These are phyloP conservation scores for Sordariomycetes sp. DNA, from an alignment of 2,329 filamentous ascomycete genomes.

Conservation along the genomic window DNA sequence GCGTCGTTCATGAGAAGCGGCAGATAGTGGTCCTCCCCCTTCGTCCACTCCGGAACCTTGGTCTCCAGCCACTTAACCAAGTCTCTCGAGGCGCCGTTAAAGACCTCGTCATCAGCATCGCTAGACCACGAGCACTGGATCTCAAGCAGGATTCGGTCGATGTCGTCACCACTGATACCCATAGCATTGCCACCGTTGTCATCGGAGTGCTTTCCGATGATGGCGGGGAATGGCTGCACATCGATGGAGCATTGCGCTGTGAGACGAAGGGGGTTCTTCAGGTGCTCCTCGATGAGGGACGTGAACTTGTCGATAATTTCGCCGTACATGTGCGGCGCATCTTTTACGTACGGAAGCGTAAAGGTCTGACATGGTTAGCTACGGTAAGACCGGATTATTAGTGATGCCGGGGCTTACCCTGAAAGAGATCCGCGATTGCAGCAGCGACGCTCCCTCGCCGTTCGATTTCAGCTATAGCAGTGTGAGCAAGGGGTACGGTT, in stretches of 20 bases:
- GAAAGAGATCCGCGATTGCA: slow-evolving; percentile 11
- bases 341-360: slow-evolving; percentile 13
- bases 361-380: slow-evolving; percentile 8
- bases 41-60: slow-evolving; percentile 13
- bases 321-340: slow-evolving; percentile 17
- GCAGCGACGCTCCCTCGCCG: slow-evolving; percentile 6
- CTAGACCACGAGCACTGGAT: slow-evolving; percentile 14
- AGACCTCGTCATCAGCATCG: slow-evolving; percentile 11
- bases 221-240: slow-evolving; percentile 18
- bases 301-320: slow-evolving; percentile 19
- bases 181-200: slow-evolving; percentile 15
- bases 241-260: slow-evolving; percentile 16
- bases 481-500: not conserved
- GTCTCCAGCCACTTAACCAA: slow-evolving; percentile 11
- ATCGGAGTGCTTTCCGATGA: slow-evolving; percentile 13
- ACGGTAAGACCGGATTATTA: not conserved
- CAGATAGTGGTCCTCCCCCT: slow-evolving; percentile 12
- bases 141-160: slow-evolving; percentile 13
- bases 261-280: slow-evolving; percentile 12
- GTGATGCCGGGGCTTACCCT: slow-evolving; percentile 7
- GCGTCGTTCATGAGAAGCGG: slow-evolving; percentile 24
- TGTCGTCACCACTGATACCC: slow-evolving; percentile 11
- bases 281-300: slow-evolving; percentile 13
- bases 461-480: slow-evolving; percentile 9
- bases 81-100: slow-evolving; percentile 9